These are phyloP conservation scores for Suillus occidentalis DNA, from an alignment of 768 basidiomycete species.

Conservation along the genomic window DNA sequence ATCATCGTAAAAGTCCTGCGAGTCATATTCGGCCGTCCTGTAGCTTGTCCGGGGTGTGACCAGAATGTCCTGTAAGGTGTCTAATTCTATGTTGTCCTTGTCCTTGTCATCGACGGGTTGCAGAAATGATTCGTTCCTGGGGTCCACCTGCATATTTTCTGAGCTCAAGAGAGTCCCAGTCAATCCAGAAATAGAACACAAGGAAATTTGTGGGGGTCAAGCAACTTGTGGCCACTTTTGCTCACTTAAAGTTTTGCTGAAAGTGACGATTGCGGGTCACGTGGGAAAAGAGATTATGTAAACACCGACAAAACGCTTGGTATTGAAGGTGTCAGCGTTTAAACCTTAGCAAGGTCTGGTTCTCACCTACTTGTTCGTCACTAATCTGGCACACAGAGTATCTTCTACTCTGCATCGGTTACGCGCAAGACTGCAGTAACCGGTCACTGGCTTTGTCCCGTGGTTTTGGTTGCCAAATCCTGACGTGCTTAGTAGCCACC, in stretches of 20 bases:
- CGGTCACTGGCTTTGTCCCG: constrained; percentile 12
- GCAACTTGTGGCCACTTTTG: not conserved
- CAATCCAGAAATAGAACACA: not conserved
- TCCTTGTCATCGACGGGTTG: not conserved
- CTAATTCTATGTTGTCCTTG: constrained; percentile 33
- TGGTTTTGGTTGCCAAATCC: constrained; percentile 13
- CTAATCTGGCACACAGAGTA: constrained; percentile 18
- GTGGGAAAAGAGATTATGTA: constrained; percentile 30
- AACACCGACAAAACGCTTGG: constrained; percentile 26
- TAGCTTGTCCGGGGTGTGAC: constrained; percentile 23
- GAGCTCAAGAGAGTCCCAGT: not conserved
- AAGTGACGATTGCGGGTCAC: constrained; percentile 7
- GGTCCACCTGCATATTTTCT: not conserved
- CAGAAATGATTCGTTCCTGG: not conserved
- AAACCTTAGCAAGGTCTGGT: constrained; percentile 23
- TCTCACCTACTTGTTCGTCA: constrained; percentile 22
- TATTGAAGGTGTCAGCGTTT: constrained; percentile 28
- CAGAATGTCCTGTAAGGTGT: constrained; percentile 26
- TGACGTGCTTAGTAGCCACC: constrained; percentile 11
- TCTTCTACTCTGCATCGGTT: constrained; percentile 16
- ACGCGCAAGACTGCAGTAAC: constrained; percentile 16
- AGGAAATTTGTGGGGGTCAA: not conserved
- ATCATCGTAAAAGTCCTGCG: constrained; percentile 33
- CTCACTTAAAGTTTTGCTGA: not conserved
- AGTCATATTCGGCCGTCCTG: constrained; percentile 25